Evolutionary conservation across 2,329 filamentous ascomycete species (phyloP).

Genomic region (Verticillium tricorpus): DNA sequence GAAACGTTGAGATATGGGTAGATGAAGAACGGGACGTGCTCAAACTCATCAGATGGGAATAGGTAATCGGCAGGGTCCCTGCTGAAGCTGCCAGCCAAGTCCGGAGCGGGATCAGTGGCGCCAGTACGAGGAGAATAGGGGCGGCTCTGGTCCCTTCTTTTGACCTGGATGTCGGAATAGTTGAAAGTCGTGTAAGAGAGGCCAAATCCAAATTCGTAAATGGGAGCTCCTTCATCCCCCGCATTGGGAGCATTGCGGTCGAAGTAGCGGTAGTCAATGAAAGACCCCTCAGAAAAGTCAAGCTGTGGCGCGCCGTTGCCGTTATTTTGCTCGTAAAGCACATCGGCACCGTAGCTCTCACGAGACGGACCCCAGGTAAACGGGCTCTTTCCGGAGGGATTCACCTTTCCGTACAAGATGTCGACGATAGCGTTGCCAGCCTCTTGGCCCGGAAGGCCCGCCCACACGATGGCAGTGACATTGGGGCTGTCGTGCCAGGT

Average conservation of each 20-base stretch:
- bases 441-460: constrained; percentile 77
- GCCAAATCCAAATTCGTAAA: constrained; percentile 52
- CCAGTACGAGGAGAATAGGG: constrained; percentile 58
- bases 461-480: constrained; percentile 79
- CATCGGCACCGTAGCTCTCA: constrained; percentile 59
- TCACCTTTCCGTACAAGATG: constrained; percentile 76
- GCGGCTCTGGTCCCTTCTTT: constrained; percentile 31
- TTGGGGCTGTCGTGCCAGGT: constrained; percentile 73
- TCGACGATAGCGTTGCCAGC: constrained; percentile 75
- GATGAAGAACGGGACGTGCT: constrained; percentile 51
- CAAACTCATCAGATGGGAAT: constrained; percentile 56
- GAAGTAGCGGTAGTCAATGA: constrained; percentile 51
- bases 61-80: constrained; percentile 60
- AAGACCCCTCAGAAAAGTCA: constrained; percentile 52
- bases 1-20: constrained; percentile 70
- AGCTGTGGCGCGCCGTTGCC: constrained; percentile 45
- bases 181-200: constrained; percentile 51
- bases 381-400: constrained; percentile 70
- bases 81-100: constrained; percentile 55
- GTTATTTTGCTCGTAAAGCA: constrained; percentile 45
- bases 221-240: constrained; percentile 34
- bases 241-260: constrained; percentile 22
- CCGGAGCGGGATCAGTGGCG: constrained; percentile 57
- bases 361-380: constrained; percentile 73
- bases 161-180: constrained; percentile 36